Evolutionary conservation across 768 basidiomycete species (phyloP), one percentile per base, ranked within the genome.

Genomic region (Boletus huronensis): DNA sequence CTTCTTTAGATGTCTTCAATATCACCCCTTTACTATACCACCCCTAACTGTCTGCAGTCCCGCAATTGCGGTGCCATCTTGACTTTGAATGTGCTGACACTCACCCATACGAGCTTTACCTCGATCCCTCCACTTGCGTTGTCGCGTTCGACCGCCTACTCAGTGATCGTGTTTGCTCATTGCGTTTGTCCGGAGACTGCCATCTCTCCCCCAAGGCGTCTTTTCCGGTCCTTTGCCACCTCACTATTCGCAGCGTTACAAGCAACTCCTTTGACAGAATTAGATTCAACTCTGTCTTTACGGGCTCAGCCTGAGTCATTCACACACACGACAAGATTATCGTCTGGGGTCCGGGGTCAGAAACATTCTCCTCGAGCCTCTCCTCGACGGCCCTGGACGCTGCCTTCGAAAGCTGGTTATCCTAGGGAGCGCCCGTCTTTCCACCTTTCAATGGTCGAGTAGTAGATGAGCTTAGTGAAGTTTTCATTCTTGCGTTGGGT

Each of bases 141-240:
- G 44, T 58, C 49, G 54, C 66, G 25, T 72, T 77, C 57, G 58
- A 71, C 48, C 62, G 60, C 19, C 44, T 75, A 35, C 55, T 56
- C 6, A 58, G 70, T 7, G 34, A 58, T 21, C 42, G 21, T 44
- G 40, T 75, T 19, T 59, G 62, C 31, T 61, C 59, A 2, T 55
- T 77, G n/a, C 71, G 72, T 10, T 57, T 76, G 23, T 75, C 75
- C 3, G 76, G 75, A 21, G 58, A 66, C 47, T 68, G 68, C 54
- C 59, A 55, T 43, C 54, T 75, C 52, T 21, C 28, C 21, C 41
- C 42, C 48, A 47, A 38, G 3, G 40, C 51, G 0, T 40, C 52
- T 41, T 54, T 65, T 13, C 56, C 52, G 3, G 41, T 46, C 25
- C 62, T 76, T 39, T 62, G 62, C 14, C 54, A 67, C 21, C 66